Base-by-base conservation (phyloP, 2,329 filamentous ascomycete species). In the Orbilia quercus region DNA sequence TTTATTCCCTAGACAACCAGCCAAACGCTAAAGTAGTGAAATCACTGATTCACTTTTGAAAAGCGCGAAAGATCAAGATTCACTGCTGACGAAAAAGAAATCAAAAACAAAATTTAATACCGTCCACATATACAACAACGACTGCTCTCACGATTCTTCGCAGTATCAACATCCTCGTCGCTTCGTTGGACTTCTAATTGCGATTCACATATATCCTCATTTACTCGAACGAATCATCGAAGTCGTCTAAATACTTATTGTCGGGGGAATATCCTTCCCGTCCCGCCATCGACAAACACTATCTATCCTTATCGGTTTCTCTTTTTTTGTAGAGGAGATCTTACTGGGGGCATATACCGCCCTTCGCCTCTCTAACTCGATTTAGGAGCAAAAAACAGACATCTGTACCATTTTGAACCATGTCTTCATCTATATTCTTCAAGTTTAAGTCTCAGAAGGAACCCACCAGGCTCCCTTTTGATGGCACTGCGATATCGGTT, bases 391-490 rank as follows among this genome's bases (percentile, higher is more conserved):
- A n/a, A n/a, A n/a, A n/a, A n/a, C n/a, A 72, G 58, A 50, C 44
- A 63, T 63, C 23, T 45, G n/a, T 20, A 44, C 34, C 12, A 62
- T 60, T 31, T 58, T 28, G 31, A 25, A 36, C 14, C 18, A 97
- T 97, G 93, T 88, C 92, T 80, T 96, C 95, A 66, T 98, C 93
- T 77, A 95, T 99, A 80, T 98, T 97, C 83, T 99, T 97, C 91
- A 96, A 96, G 84, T 99, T 99, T 89, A 98, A 97, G 84, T 98
- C 94, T 78, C 92, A 96, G 81, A 97, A 92, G 84, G 95, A 98
- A 80, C 91, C 92, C 73, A 92, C 92, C 67, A 89, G 93, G 80
- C 92, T 99, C 79, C 91, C 93, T 80, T 98, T 99, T 82, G 94
- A 99, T 82, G 95, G 95, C 80, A 97, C 94, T 78, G 92, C 92